Base-by-base conservation (phyloP, 208 protist species). In the Leptomonas seymouri region DNA sequence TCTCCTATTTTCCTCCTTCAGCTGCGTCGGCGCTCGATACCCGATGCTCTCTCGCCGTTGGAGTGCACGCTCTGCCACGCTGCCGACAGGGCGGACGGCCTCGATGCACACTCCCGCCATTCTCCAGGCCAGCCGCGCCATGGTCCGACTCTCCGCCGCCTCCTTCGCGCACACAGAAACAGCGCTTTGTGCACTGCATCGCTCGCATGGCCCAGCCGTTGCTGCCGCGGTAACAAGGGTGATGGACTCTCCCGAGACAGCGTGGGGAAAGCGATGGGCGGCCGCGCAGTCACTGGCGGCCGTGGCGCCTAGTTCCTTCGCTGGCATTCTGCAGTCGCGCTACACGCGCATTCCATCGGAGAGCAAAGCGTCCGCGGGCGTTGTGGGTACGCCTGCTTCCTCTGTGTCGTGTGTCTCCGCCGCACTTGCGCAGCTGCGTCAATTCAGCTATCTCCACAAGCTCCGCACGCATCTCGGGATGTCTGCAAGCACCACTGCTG, bases 21-120 rank as follows among this genome's bases (percentile, higher is more conserved):
- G 34, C 7, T 39, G 3, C 9, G 34, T 39, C 34, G 9, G 34
- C 34, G 34, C n/a, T 39, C 34, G 9, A 12, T 39, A 3, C 0
- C 18, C 20, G 27, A 70, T 70, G 65, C 36, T 70, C 42, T 51
- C 65, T 45, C 65, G 54, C 41, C 41, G 44, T 8, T 56, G 18
- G 44, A 30, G 41, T 36, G 36, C 27, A 4, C 23, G 30, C 27
- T n/a, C 7, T n/a, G 12, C 44, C 20, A 42, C 31, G 5, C 14
- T 28, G 31, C 21, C 44, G 15, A 23, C 25, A 23, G 20, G 28
- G 7, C 4, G 14, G 6, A 3, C 25, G 4, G 31, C 55, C 15
- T 18, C 30, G 6, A n/a, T 18, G 15, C 65, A 31, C 11, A 11
- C 31, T 4, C 25, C 55, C 28, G 42, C 56, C 5, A 20, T 63